Base-by-base conservation (phyloP, 495 filamentous ascomycete species). In the Astrothelium subdiscretum region DNA sequence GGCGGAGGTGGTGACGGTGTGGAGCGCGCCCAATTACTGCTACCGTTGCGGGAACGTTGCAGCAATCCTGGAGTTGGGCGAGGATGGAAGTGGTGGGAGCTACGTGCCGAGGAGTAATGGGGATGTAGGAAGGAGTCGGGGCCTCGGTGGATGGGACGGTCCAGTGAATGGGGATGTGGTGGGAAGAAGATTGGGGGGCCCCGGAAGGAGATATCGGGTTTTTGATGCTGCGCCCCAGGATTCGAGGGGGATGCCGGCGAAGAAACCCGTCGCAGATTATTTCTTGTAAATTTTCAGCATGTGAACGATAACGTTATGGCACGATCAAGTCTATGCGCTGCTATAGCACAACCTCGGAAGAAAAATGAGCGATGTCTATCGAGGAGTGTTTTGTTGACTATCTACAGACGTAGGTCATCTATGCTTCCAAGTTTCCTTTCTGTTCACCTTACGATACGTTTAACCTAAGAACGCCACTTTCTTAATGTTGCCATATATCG, bases 211-310 rank as follows among this genome's bases (percentile, higher is more conserved):
- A 69, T 98, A 98, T 76, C 77, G 94, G 52, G 94, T 98, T 11
- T 98, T 97, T 74, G 91, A 97, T 69, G 95, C 95, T 1, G 94
- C 94, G 66, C 90, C 94, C 67, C 94, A 98, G 79, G 94, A 97
- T 74, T 88, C 87, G 43, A 84, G 95, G 73, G 94, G 94, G 13
- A 97, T 98, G 94, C 94, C 94, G 70, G 94, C 94, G 48, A 98
- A 98, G 81, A 97, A 97, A 76, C 94, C 94, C 52, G 88, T 94
- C 64, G 92, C 91, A 66, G 92, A 97, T 77, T 98, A 98, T 80
- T 98, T 98, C 71, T 77, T 98, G 79, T 76, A 67, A 32, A 38
- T 38, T n/a, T n/a, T n/a, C n/a, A n/a, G n/a, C n/a, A n/a, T n/a
- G n/a, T n/a, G n/a, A n/a, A n/a, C n/a, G n/a, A n/a, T n/a, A n/a